Evolutionary conservation across 1,139 yeast genomes (phyloP).

Genomic region (Lodderomyces margitis): DNA sequence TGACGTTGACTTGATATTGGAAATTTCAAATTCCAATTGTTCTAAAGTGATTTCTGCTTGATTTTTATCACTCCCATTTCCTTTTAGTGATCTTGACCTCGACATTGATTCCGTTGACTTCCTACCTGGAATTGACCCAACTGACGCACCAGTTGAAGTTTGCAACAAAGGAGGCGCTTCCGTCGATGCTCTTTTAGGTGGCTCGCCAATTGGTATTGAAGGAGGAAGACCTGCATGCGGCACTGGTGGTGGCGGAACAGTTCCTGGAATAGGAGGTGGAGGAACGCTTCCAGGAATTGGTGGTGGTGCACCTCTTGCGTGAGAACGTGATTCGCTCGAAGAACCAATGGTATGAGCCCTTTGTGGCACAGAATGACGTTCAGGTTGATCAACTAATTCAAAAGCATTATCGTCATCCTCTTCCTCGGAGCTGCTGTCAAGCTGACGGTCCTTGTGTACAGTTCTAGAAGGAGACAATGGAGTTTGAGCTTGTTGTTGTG

Average conservation of each 20-base stretch:
- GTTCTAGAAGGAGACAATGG: not conserved
- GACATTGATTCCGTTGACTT: slow-evolving; percentile 13
- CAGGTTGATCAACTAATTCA: slow-evolving; percentile 4
- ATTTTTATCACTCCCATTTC: slow-evolving; percentile 21
- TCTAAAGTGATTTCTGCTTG: slow-evolving; percentile 31
- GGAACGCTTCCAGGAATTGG: slow-evolving; percentile 8
- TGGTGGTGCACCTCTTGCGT: slow-evolving; percentile 1
- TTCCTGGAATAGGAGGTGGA: slow-evolving; percentile 16
- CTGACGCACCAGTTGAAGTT: slow-evolving; percentile 26
- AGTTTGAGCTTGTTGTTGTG: not conserved
- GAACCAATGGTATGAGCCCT: slow-evolving; percentile 13
- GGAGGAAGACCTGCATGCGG: no score
- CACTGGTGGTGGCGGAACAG: slow-evolving; percentile 12
- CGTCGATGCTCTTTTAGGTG: slow-evolving; percentile 23
- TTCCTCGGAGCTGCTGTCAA: slow-evolving; percentile 1
- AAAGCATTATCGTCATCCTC: not conserved
- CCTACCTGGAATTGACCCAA: slow-evolving; percentile 17
- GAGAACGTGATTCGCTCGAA: not conserved
- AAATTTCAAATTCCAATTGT: slow-evolving; percentile 32
- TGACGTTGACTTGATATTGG: slow-evolving; percentile 31
- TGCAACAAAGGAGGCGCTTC: slow-evolving; percentile 21
- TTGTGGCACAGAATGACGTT: slow-evolving; percentile 9
- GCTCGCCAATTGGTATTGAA: slow-evolving; percentile 12
- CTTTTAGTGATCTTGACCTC: slow-evolving; percentile 19
- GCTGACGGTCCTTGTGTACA: not conserved